These are phyloP conservation scores for Knoxdaviesia proteae DNA, from an alignment of 2,329 filamentous ascomycete species.

Conservation along the genomic window DNA sequence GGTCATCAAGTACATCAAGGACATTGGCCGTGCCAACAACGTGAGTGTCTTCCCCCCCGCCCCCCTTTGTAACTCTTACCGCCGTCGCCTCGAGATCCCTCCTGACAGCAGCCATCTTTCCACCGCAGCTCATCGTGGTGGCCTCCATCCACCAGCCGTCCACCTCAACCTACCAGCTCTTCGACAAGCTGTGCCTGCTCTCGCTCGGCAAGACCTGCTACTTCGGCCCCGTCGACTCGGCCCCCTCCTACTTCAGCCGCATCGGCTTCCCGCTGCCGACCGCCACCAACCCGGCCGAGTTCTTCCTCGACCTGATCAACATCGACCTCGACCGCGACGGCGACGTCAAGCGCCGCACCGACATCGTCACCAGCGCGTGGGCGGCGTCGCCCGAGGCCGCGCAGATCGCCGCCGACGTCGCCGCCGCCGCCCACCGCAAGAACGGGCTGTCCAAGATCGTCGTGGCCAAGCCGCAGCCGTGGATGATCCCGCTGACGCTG, in stretches of 20 bases:
- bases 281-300: conserved; percentile 63
- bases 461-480: conserved; percentile 19
- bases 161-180: conserved; percentile 56
- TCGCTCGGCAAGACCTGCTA: conserved; percentile 53
- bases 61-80: neutral
- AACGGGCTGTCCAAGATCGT: conserved; percentile 2
- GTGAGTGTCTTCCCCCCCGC: conserved; percentile 16
- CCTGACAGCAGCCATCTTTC: too few relatives aligned
- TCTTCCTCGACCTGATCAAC: conserved; percentile 58
- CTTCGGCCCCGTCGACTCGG: conserved; percentile 39
- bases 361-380: conserved; percentile 10
- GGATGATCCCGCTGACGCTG: conserved; percentile 38
- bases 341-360: conserved; percentile 17
- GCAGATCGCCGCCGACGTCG: conserved; percentile 8
- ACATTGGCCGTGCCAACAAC: conserved; percentile 44
- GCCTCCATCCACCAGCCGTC: conserved; percentile 76
- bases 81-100: neutral
- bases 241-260: conserved; percentile 41
- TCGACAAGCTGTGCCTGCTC: conserved; percentile 59
- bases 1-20: conserved; percentile 52
- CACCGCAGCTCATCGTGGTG: conserved; percentile 46
- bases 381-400: conserved; percentile 7
- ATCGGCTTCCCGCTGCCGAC: conserved; percentile 42
- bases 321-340: conserved; percentile 45
- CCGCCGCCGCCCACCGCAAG: conserved; percentile 10